Evolutionary conservation across 2,329 filamentous ascomycete genomes (phyloP), one percentile per base, ranked within the genome.

Genomic region (Talaromyces verruculosus): DNA sequence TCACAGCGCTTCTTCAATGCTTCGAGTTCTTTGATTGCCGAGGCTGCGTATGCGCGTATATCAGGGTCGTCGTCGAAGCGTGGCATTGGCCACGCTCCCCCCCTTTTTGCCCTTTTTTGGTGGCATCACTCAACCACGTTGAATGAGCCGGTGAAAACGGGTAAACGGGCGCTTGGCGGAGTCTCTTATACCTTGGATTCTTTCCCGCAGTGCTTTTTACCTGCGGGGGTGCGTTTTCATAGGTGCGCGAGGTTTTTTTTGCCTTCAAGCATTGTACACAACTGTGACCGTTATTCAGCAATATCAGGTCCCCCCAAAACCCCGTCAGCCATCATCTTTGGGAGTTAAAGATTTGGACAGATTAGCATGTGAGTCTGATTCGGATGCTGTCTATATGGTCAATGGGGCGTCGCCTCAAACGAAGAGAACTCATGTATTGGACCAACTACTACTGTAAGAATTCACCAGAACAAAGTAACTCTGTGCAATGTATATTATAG

Each of bases 11-110:
- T 28, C 19, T 64, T 51, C n/a, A 64, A 25, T n/a, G 41, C 30
- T 8, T 59, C 15, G 13, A 59, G 17, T 22, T 64, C 63, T 64
- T 60, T 64, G 25, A 64, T 17, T 0, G 47, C 8, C 0, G 25
- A 22, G 25, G 63, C 63, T 28, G 43, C 53, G 8, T 47, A 64
- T 39, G 43, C 43, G 43, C 43, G 43, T 58, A 59, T 49, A 59
- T 64, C 19, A 59, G 53, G 11, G 41, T 64, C 43, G 2, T 55
- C 19, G 0, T 25, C 5, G n/a, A 33, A 47, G 28, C 2, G 7
- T 15, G 19, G 19, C 28, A 1, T 25, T 3, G 39, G 51, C 51
- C 41, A 59, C 30, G 39, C 47, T 19, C 47, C 19, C 47, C n/a
- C 47, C 22, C 25, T 51, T 51, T 28, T 51, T 51, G 4, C 11